Percentiles rank a stretch among this genome's conserved stretches.
Evolutionary conservation across 2,329 filamentous ascomycete species (phyloP).

Genomic region (Amylocarpus encephaloides): DNA sequence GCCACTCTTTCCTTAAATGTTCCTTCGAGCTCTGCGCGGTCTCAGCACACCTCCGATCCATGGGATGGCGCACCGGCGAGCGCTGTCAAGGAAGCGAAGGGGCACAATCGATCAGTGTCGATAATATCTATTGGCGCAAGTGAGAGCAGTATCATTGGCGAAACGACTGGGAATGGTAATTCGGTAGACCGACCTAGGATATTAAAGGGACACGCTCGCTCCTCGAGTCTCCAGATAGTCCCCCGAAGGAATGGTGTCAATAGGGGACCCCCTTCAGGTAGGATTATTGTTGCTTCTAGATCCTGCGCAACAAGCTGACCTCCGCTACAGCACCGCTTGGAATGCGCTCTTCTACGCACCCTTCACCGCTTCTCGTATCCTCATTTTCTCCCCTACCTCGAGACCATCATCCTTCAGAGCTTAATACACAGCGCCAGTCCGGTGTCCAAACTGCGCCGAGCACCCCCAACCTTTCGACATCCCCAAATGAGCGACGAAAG

Average conservation of each 20-base stretch:
- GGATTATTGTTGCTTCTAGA: neutral
- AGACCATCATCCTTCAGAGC: slow-evolving; percentile 20
- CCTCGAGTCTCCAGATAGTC: slow-evolving; percentile 74
- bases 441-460: slow-evolving; percentile 33
- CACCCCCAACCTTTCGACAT: slow-evolving; percentile 35
- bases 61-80: slow-evolving; percentile 22
- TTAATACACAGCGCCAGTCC: slow-evolving; percentile 18
- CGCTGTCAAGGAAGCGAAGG: slow-evolving; percentile 39
- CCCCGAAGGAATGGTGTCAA: slow-evolving; percentile 40
- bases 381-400: slow-evolving; percentile 26
- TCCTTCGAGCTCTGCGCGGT: slow-evolving; percentile 32
- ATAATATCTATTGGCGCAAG: slow-evolving; percentile 70
- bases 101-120: slow-evolving; percentile 70
- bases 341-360: slow-evolving; percentile 31
- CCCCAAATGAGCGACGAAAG: slow-evolving; percentile 32
- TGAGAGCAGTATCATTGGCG: slow-evolving; percentile 28
- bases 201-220: slow-evolving; percentile 63
- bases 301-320: neutral
- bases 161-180: slow-evolving; percentile 31
- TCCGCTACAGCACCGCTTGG: slow-evolving; percentile 22
- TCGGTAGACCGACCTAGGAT: slow-evolving; percentile 40
- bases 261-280: slow-evolving; percentile 37
- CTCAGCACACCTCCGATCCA: slow-evolving; percentile 15
- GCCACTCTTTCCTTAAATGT: slow-evolving; percentile 60
- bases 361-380: slow-evolving; percentile 33